phyloP scores from a whole-genome alignment of 768 basidiomycete genomes.

The Epithele typhae region DNA sequence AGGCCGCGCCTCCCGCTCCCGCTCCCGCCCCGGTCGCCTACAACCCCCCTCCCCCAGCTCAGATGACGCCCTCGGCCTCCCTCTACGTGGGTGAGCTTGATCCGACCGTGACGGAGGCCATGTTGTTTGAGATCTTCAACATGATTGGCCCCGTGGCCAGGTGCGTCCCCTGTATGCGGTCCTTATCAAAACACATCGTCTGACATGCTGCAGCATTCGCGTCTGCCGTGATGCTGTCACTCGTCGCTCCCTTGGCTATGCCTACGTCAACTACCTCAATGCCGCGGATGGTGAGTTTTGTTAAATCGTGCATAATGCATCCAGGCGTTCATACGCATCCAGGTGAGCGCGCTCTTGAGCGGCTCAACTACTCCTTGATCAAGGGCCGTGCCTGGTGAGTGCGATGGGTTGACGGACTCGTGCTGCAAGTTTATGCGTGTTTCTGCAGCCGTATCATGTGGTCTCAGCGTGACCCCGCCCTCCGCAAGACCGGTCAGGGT shows the following conservation, averaged over 20 bases:
- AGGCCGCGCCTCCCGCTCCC: conserved; percentile 45
- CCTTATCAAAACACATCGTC: conserved; percentile 6
- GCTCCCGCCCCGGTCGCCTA: conserved; percentile 52
- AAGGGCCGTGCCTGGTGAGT: conserved; percentile 93
- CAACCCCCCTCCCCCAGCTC: conserved; percentile 47
- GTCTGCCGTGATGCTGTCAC: conserved; percentile 99
- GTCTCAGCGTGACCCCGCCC: conserved; percentile 99
- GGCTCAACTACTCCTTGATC: conserved; percentile 98
- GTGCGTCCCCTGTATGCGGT: conserved; percentile 37
- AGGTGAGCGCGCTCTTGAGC: conserved; percentile 98
- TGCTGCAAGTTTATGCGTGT: background rate
- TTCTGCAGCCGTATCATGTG: conserved; percentile 97
- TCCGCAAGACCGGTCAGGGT: conserved; percentile 99
- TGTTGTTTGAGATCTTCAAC: conserved; percentile 99
- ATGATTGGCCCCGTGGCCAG: conserved; percentile 99
- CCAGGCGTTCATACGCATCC: background rate
- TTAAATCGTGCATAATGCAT: too few relatives aligned
- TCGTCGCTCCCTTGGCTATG: conserved; percentile 98
- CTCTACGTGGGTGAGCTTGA: conserved; percentile 99
- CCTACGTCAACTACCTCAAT: conserved; percentile 99
- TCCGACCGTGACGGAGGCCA: conserved; percentile 96
- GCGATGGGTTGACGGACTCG: background rate
- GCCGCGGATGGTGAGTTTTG: conserved; percentile 75
- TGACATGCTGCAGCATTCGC: conserved; percentile 66
- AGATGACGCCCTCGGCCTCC: conserved; percentile 77